A percentile compares a stretch with the other conserved stretches of the same genome.
phyloP scores from a whole-genome alignment of 1,139 yeast genomes.

The Saccharomyces hybrid region DNA sequence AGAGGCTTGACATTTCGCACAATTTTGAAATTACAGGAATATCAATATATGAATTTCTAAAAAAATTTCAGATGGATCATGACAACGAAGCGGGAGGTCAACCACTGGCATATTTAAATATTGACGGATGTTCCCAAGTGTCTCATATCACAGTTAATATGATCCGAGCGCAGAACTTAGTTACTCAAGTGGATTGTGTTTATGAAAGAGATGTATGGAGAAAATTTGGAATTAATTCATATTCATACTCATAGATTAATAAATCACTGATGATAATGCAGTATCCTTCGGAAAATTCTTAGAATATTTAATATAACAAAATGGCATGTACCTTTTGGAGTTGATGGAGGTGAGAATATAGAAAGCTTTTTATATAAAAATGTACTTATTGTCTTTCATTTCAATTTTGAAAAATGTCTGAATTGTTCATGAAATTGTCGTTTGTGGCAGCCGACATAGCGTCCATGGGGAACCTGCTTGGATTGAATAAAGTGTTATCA shows the following conservation, averaged over 20 bases:
- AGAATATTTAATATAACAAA: not conserved
- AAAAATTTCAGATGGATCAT: constrained; percentile 10
- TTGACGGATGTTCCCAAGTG: constrained; percentile 26
- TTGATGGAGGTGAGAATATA: not conserved
- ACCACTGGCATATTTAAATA: constrained; percentile 18
- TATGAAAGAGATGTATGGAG: constrained; percentile 28
- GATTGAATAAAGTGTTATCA: not conserved
- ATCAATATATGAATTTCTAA: constrained; percentile 24
- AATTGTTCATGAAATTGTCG: not conserved
- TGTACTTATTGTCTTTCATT: not conserved
- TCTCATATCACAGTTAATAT: constrained; percentile 26
- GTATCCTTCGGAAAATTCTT: not conserved
- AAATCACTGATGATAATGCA: not conserved
- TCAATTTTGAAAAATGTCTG: not conserved
- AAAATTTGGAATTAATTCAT: constrained; percentile 27
- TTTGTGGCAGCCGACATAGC: not conserved
- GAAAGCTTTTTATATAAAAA: not conserved
- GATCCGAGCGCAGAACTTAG: constrained; percentile 18
- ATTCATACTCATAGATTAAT: constrained; percentile 7
- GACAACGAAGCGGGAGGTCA: constrained; percentile 8
- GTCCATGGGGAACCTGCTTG: not conserved
- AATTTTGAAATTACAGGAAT: constrained; percentile 29
- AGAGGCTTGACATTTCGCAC: constrained; percentile 25
- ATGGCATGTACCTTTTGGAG: not conserved
- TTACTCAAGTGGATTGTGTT: constrained; percentile 19